A percentile compares a stretch with the other conserved stretches of the same genome.
phyloP scores from a whole-genome alignment of 306 rosid genomes.

The Fragaria nilgerrensis region DNA sequence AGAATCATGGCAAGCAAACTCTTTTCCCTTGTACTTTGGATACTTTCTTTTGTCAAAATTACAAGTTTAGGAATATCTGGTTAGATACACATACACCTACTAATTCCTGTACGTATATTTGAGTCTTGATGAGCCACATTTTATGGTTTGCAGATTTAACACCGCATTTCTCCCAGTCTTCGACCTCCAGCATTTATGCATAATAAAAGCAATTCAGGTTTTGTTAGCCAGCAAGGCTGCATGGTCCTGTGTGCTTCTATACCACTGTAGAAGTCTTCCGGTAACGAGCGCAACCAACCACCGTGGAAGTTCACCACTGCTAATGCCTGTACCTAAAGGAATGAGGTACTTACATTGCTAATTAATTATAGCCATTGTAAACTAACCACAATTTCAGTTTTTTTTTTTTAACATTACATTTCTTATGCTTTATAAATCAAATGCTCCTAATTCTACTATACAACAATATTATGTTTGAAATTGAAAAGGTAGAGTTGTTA shows the following conservation, averaged over 20 bases:
- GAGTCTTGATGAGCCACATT: not conserved
- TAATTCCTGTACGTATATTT: not conserved
- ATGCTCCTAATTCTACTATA: not conserved
- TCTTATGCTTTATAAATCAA: not conserved
- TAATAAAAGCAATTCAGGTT: not conserved
- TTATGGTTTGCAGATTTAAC: not conserved
- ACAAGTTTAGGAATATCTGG: not conserved
- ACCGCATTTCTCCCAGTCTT: not conserved
- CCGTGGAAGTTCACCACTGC: not conserved
- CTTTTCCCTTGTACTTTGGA: not conserved
- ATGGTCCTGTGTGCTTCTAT: not conserved
- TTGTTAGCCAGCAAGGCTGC: not conserved
- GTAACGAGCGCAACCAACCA: not conserved
- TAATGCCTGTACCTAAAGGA: not conserved
- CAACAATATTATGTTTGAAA: not conserved
- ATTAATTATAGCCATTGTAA: not conserved
- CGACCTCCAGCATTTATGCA: not conserved
- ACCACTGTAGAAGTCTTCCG: not conserved
- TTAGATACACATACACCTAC: not conserved
- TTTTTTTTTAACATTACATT: not conserved
- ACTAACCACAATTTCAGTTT: not conserved
- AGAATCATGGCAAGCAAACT: not conserved
- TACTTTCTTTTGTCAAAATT: not conserved
- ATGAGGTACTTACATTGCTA: not conserved
- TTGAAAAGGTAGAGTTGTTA: conserved; percentile 9